Percentiles rank a stretch among this genome's conserved stretches.
Evolutionary conservation across 2,329 filamentous ascomycete genomes (phyloP).

Genomic region (Pseudophaeomoniella oleicola): DNA sequence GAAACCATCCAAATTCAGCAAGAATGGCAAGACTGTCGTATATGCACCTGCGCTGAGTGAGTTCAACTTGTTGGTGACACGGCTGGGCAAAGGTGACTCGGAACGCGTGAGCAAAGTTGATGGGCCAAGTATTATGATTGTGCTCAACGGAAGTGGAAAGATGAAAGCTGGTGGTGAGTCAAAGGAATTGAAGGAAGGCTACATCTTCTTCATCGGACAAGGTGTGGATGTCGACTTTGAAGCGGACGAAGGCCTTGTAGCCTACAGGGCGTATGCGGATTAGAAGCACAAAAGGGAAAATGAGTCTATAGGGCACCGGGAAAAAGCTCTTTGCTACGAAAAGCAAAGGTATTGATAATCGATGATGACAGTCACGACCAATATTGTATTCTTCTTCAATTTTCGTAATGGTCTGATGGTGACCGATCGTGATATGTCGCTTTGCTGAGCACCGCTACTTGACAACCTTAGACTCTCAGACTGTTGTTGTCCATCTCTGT

Average conservation of each 20-base stretch:
- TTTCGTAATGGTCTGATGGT: too few species aligned
- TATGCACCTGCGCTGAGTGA: slow-evolving; percentile 57
- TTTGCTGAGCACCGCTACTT: too few species aligned
- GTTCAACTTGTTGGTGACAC: slow-evolving; percentile 52
- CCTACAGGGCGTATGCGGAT: slow-evolving; percentile 32
- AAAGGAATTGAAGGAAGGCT: slow-evolving; percentile 44
- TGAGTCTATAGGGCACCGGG: too few species aligned
- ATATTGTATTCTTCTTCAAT: too few species aligned
- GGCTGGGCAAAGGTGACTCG: slow-evolving; percentile 40
- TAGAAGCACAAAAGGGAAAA: slow-evolving; percentile 11
- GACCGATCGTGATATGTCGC: too few species aligned
- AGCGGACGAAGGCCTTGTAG: slow-evolving; percentile 27
- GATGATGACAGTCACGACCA: too few species aligned
- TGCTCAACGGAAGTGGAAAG: slow-evolving; percentile 43
- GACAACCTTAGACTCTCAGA: too few species aligned
- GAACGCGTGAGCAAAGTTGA: slow-evolving; percentile 41
- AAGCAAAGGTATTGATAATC: too few species aligned
- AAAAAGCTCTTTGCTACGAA: too few species aligned
- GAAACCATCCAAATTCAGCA: slow-evolving; percentile 50
- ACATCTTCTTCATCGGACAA: slow-evolving; percentile 52
- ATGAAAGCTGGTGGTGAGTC: slow-evolving; percentile 40
- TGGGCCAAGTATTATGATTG: slow-evolving; percentile 50
- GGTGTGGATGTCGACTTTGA: slow-evolving; percentile 34
- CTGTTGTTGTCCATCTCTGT: too few species aligned
- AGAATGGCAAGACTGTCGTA: slow-evolving; percentile 44